These are phyloP conservation scores for Sisymbrium irio DNA, from an alignment of 345 rosid genomes.

Conservation along the genomic window DNA sequence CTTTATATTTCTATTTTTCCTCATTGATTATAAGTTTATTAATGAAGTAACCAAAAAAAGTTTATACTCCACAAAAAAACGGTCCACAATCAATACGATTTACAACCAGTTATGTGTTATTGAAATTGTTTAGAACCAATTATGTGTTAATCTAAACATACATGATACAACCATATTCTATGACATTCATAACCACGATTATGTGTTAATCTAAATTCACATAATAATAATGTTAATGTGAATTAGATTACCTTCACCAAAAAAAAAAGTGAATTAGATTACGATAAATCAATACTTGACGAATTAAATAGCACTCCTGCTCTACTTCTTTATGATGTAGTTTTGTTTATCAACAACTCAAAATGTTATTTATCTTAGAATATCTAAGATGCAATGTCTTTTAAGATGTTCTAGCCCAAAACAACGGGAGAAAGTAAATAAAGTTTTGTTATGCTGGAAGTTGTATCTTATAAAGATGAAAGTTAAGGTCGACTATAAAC, in stretches of 20 bases:
- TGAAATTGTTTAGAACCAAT: not conserved
- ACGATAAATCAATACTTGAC: not conserved
- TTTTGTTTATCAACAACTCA: too few relatives aligned
- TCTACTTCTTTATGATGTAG: too few relatives aligned
- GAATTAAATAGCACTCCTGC: too few relatives aligned
- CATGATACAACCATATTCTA: not conserved
- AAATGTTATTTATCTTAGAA: too few relatives aligned
- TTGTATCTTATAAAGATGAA: too few relatives aligned
- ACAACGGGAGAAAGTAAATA: too few relatives aligned
- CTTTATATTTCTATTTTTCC: not conserved
- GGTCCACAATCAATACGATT: constrained; percentile 8
- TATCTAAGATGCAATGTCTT: too few relatives aligned
- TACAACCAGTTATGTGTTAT: not conserved
- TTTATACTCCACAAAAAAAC: constrained; percentile 6
- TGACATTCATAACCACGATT: not conserved
- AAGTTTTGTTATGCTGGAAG: too few relatives aligned
- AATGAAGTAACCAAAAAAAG: constrained; percentile 15
- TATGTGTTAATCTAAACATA: not conserved
- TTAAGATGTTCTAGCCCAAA: too few relatives aligned
- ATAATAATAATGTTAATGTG: not conserved
- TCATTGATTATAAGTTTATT: not conserved
- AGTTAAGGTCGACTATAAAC: too few relatives aligned
- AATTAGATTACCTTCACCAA: too few relatives aligned
- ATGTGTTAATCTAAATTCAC: not conserved
- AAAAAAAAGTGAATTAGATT: too few relatives aligned